Conservation (phyloP, 768 basidiomycete species). For the Tulasnella sp. region DNA sequence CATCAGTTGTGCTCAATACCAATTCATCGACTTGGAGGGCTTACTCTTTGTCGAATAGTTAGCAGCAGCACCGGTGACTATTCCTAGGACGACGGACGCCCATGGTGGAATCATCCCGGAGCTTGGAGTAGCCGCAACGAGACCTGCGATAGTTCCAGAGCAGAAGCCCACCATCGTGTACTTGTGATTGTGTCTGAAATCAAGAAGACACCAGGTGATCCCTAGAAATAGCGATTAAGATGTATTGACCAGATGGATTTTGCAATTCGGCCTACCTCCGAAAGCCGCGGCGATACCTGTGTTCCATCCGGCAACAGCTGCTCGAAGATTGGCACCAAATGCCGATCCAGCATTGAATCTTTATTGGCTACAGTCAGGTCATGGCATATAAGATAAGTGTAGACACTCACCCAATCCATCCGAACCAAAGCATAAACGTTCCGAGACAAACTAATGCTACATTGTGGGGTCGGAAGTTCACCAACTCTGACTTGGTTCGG, state of each 20-base stretch:
- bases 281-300: constrained; percentile 73
- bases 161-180: constrained; percentile 89
- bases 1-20: too few relatives aligned
- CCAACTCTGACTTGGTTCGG: constrained; percentile 53
- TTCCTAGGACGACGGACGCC: constrained; percentile 62
- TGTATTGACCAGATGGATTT: too few relatives aligned
- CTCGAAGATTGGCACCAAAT: constrained; percentile 77
- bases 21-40: constrained; percentile 23
- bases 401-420: constrained; percentile 36
- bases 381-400: too few relatives aligned
- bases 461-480: constrained; percentile 80
- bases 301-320: constrained; percentile 76
- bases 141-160: constrained; percentile 76
- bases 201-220: constrained; percentile 39
- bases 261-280: constrained; percentile 63
- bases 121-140: constrained; percentile 81
- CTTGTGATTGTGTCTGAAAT: constrained; percentile 66
- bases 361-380: too few relatives aligned
- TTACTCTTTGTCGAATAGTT: constrained; percentile 76
- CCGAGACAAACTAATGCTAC: constrained; percentile 73
- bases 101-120: constrained; percentile 71
- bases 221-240: neutral
- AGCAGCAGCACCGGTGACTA: constrained; percentile 54
- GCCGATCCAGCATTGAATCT: constrained; percentile 90
- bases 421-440: constrained; percentile 78